phyloP scores from a whole-genome alignment of 2,329 filamentous ascomycete species.

The Ophiostoma populinum region DNA sequence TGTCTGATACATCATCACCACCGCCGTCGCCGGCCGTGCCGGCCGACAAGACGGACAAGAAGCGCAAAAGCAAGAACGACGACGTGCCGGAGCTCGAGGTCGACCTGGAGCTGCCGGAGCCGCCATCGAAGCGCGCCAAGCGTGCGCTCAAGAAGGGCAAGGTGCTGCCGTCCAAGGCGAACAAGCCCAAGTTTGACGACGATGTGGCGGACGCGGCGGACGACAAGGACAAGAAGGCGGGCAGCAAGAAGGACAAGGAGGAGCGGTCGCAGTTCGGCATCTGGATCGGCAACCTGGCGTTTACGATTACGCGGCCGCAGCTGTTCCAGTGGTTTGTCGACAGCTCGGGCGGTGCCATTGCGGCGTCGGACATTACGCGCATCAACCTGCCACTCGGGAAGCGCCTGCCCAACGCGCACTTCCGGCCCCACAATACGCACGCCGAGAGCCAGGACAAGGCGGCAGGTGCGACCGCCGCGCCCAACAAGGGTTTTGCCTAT shows the following conservation, averaged over 20 bases:
- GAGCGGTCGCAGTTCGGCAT: conserved; percentile 66
- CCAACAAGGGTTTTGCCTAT: conserved; percentile 91
- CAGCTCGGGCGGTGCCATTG: conserved; percentile 47
- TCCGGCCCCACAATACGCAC: conserved; percentile 12
- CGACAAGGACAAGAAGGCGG: background rate
- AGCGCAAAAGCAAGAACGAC: conserved; percentile 43
- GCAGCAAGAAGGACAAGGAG: conserved; percentile 19
- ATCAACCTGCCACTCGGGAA: conserved; percentile 49
- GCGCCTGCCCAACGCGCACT: conserved; percentile 14
- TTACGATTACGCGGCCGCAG: conserved; percentile 55
- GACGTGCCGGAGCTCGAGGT: conserved; percentile 62
- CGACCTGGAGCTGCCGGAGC: conserved; percentile 75
- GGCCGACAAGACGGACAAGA: conserved; percentile 41
- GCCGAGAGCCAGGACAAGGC: conserved; percentile 17
- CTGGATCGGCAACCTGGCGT: conserved; percentile 95
- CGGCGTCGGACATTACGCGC: conserved; percentile 59
- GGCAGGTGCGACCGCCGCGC: conserved; percentile 21
- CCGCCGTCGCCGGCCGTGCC: background rate
- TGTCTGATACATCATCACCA: background rate
- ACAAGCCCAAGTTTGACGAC: conserved; percentile 17
- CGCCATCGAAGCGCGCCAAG: conserved; percentile 83
- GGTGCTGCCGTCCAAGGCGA: conserved; percentile 24
- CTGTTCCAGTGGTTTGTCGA: conserved; percentile 67
- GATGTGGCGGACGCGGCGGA: conserved; percentile 4
- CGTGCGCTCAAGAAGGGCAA: conserved; percentile 80